These are phyloP conservation scores for Sphaceloma murrayae DNA, from an alignment of 2,329 filamentous ascomycete genomes.

Conservation along the genomic window DNA sequence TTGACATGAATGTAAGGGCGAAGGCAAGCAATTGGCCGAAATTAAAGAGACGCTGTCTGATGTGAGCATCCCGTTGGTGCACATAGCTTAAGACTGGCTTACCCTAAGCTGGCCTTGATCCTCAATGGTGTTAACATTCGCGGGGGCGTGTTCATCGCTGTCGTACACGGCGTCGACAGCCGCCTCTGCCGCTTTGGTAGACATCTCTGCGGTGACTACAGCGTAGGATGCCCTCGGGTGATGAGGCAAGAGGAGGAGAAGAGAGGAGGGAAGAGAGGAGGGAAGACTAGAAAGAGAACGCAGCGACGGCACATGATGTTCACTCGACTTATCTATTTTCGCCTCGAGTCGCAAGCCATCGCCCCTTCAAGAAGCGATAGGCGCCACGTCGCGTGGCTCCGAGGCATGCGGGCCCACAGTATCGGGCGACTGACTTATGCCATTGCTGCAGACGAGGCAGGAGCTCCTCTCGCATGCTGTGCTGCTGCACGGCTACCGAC, in stretches of 20 bases:
- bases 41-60: slow-evolving; percentile 21
- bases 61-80: not conserved
- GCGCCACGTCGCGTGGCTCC: slow-evolving; percentile 12
- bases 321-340: no score
- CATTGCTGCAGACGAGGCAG: not conserved
- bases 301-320: not conserved
- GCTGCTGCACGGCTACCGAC: no score
- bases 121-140: slow-evolving; percentile 4
- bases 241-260: no score
- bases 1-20: slow-evolving; percentile 23
- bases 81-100: not conserved
- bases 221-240: no score
- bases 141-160: slow-evolving; percentile 9
- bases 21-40: slow-evolving; percentile 23
- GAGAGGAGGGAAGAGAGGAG: not conserved
- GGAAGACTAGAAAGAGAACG: not conserved
- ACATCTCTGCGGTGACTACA: no score
- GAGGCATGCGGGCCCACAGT: no score
- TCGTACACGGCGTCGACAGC: slow-evolving; percentile 8
- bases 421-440: no score
- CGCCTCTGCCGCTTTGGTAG: slow-evolving; percentile 3
- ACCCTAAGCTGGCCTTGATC: slow-evolving; percentile 2
- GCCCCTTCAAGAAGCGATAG: not conserved
- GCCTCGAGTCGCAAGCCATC: not conserved
- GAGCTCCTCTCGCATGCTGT: no score